Percentiles rank a stretch among this genome's conserved stretches.
Conservation (phyloP, 2,329 filamentous ascomycete species). For the Aspergillus aculeatinus region DNA sequence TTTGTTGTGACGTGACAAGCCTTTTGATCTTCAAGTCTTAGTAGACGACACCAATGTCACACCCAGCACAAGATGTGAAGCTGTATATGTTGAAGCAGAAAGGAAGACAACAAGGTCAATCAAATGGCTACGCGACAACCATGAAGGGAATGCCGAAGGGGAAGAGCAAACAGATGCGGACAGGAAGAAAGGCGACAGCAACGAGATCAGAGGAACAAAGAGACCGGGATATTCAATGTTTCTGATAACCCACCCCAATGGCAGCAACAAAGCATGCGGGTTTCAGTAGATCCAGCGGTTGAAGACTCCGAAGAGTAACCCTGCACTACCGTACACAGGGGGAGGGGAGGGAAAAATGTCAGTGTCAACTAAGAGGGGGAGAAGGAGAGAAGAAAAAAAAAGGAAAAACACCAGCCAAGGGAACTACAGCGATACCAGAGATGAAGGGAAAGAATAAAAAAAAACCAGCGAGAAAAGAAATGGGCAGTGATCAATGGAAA, state of each 20-base stretch:
- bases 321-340: not conserved
- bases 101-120: not conserved
- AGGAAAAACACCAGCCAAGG: not conserved
- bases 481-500: not conserved
- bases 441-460: not conserved
- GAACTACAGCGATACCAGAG: not conserved
- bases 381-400: not conserved
- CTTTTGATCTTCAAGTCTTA: not conserved
- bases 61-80: not conserved
- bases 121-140: constrained; percentile 11
- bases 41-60: not conserved
- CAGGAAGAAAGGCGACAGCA: constrained; percentile 1
- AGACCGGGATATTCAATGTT: constrained; percentile 5
- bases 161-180: constrained; percentile 15
- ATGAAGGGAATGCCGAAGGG: not conserved
- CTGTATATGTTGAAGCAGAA: not conserved
- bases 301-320: constrained; percentile 1
- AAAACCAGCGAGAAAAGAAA: not conserved
- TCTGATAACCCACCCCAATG: constrained; percentile 9
- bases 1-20: not conserved
- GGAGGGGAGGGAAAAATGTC: not conserved
- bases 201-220: constrained; percentile 9
- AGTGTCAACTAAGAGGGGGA: not conserved
- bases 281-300: not conserved
- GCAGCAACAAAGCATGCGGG: not conserved